Conservation (phyloP, 768 basidiomycete genomes). For the Termitomyces sp. region DNA sequence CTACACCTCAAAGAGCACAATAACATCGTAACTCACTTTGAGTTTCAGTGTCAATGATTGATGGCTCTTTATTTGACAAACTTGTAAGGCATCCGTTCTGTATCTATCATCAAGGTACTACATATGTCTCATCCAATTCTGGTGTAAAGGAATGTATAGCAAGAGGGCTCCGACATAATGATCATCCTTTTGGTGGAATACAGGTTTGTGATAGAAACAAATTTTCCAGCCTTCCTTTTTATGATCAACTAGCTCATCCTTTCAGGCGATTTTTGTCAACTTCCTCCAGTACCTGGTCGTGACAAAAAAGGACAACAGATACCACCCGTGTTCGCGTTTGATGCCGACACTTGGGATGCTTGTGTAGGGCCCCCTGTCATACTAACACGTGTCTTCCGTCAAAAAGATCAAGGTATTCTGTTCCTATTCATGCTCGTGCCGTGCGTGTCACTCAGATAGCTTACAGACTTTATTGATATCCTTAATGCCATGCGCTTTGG, state of each 20-base stretch:
- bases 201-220: conserved; percentile 45
- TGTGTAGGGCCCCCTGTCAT: conserved; percentile 56
- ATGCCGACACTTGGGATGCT: conserved; percentile 66
- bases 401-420: conserved; percentile 70
- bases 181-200: conserved; percentile 78
- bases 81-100: conserved; percentile 39
- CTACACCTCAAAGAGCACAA: conserved; percentile 2
- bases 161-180: conserved; percentile 45
- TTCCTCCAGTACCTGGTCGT: conserved; percentile 72
- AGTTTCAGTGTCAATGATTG: conserved; percentile 86
- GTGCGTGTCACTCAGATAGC: neutral
- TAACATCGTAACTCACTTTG: neutral
- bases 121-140: conserved; percentile 11
- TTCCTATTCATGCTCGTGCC: neutral
- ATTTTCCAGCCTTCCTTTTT: neutral
- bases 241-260: conserved; percentile 59
- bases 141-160: conserved; percentile 63
- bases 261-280: conserved; percentile 89
- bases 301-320: conserved; percentile 45
- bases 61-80: conserved; percentile 77
- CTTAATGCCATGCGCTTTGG: conserved; percentile 88
- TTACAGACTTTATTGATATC: conserved; percentile 72
- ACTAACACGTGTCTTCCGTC: conserved; percentile 79
- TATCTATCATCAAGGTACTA: too few species aligned
- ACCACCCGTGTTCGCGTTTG: conserved; percentile 69